Evolutionary conservation across 2,329 filamentous ascomycete genomes (phyloP), one percentile per base, ranked within the genome.

Genomic region (Ploettnerulaceae sp.): DNA sequence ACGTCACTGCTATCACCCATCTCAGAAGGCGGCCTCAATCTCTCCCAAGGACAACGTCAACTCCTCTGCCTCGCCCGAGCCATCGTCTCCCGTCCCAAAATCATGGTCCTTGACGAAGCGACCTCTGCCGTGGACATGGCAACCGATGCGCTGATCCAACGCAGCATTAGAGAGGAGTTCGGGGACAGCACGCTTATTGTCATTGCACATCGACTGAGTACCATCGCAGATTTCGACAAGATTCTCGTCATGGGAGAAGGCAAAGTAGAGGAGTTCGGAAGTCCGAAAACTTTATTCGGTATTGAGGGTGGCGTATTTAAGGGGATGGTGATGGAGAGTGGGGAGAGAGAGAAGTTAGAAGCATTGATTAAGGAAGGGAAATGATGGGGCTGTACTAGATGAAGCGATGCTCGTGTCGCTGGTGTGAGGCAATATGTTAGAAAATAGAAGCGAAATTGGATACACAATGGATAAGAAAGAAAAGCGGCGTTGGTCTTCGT

Each of bases 61-160:
- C 79, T 89, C 0, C 75, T 89, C 28, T 88, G 84, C 58, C 77
- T 88, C 3, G 84, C 84, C 1, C 81, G 81, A 40, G 84, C 81
- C 40, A 87, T 89, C 55, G 79, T 88, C 18, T 74, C 79, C 0
- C 75, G 81, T 0, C 84, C 86, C 3, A 84, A 84, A 61, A 80
- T 91, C 57, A 84, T 91, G 77, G 79, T 90, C 1, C 74, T 90
- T 1, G 86, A 91, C 61, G 86, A 90, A 67, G 86, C 86, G 0
- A 91, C 86, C 0, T 83, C 78, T 3, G 84, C 86, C 0, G 84
- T 90, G 2, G 86, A 89, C 63, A 87, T 88, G 81, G 71, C 75
- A 31, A 89, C 86, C 0, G 86, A 90, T 61, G 69, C 74, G 1
- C 73, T 87, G 20, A 89, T 89, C 58, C 85, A 89, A 67, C 75